A percentile compares a stretch with the other conserved stretches of the same genome.
Evolutionary conservation across 2,329 filamentous ascomycete species (phyloP).

Genomic region (Calonectria hawksworthii): DNA sequence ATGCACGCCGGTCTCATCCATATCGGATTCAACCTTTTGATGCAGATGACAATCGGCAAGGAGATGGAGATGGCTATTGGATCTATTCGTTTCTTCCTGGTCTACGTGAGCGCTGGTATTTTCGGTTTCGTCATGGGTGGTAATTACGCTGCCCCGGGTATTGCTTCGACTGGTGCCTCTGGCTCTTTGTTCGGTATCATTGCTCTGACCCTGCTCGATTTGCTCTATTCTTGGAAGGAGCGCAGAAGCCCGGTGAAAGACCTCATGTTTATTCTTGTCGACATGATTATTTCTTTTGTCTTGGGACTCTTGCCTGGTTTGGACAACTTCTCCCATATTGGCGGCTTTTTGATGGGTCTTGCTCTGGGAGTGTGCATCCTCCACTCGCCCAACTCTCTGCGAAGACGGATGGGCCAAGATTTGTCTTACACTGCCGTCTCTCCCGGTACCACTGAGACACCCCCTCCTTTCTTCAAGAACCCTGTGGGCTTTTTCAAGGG

Average conservation of each 20-base stretch:
- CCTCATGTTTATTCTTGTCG: conserved; percentile 87
- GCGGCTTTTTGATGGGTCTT: conserved; percentile 93
- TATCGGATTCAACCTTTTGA: conserved; percentile 93
- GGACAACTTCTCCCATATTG: conserved; percentile 98
- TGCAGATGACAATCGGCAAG: conserved; percentile 89
- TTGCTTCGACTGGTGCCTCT: conserved; percentile 90
- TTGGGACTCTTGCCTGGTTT: conserved; percentile 91
- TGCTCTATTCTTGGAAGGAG: conserved; percentile 92
- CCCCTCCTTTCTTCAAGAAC: conserved; percentile 70
- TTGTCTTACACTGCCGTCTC: conserved; percentile 80
- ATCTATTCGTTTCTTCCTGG: conserved; percentile 86
- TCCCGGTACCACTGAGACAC: conserved; percentile 61
- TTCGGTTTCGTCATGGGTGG: conserved; percentile 96
- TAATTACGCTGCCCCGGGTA: conserved; percentile 87
- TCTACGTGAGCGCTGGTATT: conserved; percentile 92
- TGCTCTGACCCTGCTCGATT: conserved; percentile 87
- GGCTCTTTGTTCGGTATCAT: conserved; percentile 93
- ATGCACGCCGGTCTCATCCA: conserved; percentile 94
- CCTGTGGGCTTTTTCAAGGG: conserved; percentile 89
- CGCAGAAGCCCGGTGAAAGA: conserved; percentile 84
- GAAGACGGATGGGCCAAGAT: conserved; percentile 79
- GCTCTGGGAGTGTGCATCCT: conserved; percentile 88
- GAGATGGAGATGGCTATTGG: conserved; percentile 96
- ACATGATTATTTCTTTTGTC: conserved; percentile 91
- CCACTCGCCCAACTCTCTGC: conserved; percentile 86